These are phyloP conservation scores for Linnemannia hyalina DNA, from an alignment of 192 early-diverging fungal species.

Conservation along the genomic window DNA sequence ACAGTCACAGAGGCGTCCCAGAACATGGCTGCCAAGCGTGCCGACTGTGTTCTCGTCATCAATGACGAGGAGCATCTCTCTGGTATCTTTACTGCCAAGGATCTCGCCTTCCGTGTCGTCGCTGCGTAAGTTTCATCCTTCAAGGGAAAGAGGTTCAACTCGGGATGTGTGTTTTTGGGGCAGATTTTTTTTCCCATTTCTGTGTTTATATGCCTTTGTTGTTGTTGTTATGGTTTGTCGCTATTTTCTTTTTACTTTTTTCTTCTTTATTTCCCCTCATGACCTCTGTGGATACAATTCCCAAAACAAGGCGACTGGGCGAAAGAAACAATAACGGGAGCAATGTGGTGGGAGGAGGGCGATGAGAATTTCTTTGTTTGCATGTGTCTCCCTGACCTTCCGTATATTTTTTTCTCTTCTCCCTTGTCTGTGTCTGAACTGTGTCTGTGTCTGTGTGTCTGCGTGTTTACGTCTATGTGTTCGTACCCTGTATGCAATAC, in stretches of 20 bases:
- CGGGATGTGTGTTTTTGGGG: background rate
- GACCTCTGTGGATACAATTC: background rate
- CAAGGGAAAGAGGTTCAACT: background rate
- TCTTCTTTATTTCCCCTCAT: background rate
- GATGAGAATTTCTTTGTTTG: background rate
- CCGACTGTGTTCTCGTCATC: constrained; percentile 96
- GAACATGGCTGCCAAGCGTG: constrained; percentile 97
- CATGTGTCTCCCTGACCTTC: background rate
- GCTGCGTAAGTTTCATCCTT: constrained; percentile 57
- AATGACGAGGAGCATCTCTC: constrained; percentile 91
- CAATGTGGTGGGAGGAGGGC: background rate
- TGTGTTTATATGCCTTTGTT: background rate
- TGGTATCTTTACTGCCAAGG: constrained; percentile 98
- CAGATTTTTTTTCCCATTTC: constrained; percentile 3
- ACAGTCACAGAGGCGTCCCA: constrained; percentile 87
- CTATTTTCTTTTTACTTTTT: background rate
- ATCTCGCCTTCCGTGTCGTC: constrained; percentile 95
- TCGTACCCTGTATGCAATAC: background rate
- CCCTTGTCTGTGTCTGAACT: background rate
- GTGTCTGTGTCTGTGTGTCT: constrained; percentile 5
- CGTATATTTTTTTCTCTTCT: background rate
- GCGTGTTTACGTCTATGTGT: background rate
- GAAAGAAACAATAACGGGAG: constrained; percentile 6
- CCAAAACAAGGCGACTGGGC: background rate
- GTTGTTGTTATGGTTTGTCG: constrained; percentile 2